Conservation (phyloP, 2,329 filamentous ascomycete genomes). For the Microdochium bolleyi region DNA sequence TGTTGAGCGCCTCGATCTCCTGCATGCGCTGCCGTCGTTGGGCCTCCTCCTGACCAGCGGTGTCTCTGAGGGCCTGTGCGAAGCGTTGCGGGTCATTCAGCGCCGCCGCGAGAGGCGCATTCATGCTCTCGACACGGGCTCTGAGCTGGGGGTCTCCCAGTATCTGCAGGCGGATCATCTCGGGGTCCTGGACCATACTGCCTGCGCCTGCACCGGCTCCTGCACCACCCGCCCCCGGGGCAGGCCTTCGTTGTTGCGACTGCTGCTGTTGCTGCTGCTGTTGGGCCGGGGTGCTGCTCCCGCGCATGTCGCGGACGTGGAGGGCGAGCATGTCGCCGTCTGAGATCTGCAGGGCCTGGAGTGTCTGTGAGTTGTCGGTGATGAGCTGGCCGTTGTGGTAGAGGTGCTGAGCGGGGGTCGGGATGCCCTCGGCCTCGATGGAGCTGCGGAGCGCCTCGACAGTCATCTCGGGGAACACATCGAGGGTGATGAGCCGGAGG, state of each 20-base stretch:
- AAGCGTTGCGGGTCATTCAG: conserved; percentile 73
- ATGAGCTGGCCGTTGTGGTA: conserved; percentile 86
- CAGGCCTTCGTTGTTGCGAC: conserved; percentile 19
- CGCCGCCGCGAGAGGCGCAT: conserved; percentile 69
- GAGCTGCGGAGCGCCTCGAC: conserved; percentile 80
- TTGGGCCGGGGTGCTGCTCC: conserved; percentile 30
- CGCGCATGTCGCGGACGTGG: conserved; percentile 59
- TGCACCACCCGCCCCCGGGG: conserved; percentile 17
- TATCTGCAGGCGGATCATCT: conserved; percentile 75
- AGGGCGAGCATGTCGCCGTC: conserved; percentile 92
- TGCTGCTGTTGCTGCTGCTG: conserved; percentile 25
- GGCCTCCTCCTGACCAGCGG: conserved; percentile 62
- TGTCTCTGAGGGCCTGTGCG: conserved; percentile 60
- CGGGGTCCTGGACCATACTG: conserved; percentile 53
- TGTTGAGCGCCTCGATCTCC: conserved; percentile 78
- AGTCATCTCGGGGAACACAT: conserved; percentile 63
- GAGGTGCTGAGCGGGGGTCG: conserved; percentile 68
- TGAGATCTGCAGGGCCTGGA: conserved; percentile 70
- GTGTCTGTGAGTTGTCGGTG: conserved; percentile 67
- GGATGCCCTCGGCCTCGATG: conserved; percentile 75
- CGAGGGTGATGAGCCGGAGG: conserved; percentile 54
- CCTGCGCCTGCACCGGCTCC: conserved; percentile 21
- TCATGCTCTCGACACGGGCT: conserved; percentile 60
- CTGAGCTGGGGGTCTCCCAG: conserved; percentile 70
- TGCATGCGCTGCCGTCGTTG: conserved; percentile 71